Evolutionary conservation across 352 stramenopile species (phyloP), one percentile per base, ranked within the genome.

Genomic region (Pythium aristosporum): DNA sequence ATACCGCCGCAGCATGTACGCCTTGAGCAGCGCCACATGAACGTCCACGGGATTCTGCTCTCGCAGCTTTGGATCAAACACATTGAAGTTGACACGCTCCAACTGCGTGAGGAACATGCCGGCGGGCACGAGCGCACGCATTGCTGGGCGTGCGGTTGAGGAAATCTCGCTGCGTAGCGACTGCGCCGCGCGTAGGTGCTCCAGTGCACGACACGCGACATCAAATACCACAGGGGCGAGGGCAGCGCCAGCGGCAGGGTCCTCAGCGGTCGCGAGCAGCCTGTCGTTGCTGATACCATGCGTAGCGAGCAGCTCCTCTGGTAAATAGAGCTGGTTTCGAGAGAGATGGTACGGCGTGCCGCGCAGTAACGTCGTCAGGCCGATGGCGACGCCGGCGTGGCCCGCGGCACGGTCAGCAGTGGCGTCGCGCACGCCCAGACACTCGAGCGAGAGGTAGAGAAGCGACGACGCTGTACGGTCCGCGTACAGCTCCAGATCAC

Each of bases 391-490:
- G 39, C 91, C 91, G 0, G 89, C 87, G 68, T 98, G 88, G 56
- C 75, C 82, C 7, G 90, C 91, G 5, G 85, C 88, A 32, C 85
- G 77, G 61, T 96, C 89, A 11, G 85, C 86, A 6, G 63, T 74
- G 49, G 87, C 71, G 50, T 96, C 81, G 16, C 83, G 76, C 36
- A 97, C 70, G 32, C 78, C 84, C 1, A 96, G 66, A 53, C 87
- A 89, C 64, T 98, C 91, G 20, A 98, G 76, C 37, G 85, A 92
- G 25, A 98, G 69, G 67, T 97, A 97, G 46, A 97, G 55, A 39
- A 98, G 62, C 36, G 87, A 97, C n/a, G 87, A 83, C 0, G 91
- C 89, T 1, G 91, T 97, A 61, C 92, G 85, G 48, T 98, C 90
- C 0, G 87, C 78, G 58, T 97, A 97, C 1, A 76, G 47, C 67